Base-by-base conservation (phyloP, 2,329 filamentous ascomycete species). In the Neonectria faginata region DNA sequence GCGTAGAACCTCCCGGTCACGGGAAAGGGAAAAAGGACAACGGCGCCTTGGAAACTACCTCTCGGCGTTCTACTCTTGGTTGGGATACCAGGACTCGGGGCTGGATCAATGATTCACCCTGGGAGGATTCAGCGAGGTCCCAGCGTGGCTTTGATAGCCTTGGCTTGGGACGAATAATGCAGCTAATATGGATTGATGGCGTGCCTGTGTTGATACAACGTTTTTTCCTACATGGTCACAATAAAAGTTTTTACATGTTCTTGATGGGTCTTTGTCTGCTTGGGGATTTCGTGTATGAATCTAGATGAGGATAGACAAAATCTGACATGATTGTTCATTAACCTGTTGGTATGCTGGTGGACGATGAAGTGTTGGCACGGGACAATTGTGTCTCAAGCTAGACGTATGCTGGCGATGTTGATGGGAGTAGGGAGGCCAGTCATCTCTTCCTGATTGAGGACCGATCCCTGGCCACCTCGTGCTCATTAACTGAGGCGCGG, bases 271-370 rank as follows among this genome's bases (percentile, higher is more conserved):
- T 70, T 62, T 68, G 20, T 68, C 58, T 70, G 66, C 66, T 64
- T 48, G 14, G 22, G 29, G 45, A 42, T 60, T 36, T 64, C 57
- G 3, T 61, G 52, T 68, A 58, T 57, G 70, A 65, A 65, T 70
- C 68, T 73, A 72, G 60, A 62, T 39, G 66, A 63, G 70, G 68
- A 65, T 73, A 72, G 70, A 72, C 56, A 73, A 70, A 72, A 72
- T 68, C 64, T 33, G 39, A 42, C 39, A 39, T 36, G 58, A 62
- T 53, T 33, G 31, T 33, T 33, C 31, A 33, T 33, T 33, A 11
- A 12, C 3, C 31, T 33, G 3, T 33, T 33, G 31, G 9, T 10
- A 11, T 33, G 11, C 4, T 33, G 29, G 9, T 2, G 1, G 29
- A 10, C 29, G 29, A 29, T 29, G 29, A 10, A 29, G 4, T 29